These are phyloP conservation scores for Climacium dendroides DNA, from an alignment of 225 moss, liverwort and hornwort genomes.

Conservation along the genomic window DNA sequence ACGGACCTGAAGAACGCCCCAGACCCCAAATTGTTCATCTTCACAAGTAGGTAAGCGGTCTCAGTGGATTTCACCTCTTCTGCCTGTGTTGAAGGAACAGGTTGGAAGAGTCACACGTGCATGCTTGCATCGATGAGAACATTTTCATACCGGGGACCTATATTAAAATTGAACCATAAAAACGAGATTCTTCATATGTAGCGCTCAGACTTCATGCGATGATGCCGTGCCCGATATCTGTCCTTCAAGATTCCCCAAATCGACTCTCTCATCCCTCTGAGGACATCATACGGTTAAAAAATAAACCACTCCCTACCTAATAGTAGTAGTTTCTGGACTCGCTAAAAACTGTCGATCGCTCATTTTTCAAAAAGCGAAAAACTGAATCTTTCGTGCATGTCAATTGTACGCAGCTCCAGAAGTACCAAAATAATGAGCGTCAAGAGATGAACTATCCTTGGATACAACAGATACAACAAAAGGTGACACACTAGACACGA, in stretches of 20 bases:
- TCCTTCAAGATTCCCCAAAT: neutral
- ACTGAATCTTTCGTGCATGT: neutral
- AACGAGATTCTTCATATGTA: neutral
- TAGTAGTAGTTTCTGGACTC: neutral
- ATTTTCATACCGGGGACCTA: neutral
- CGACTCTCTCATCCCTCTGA: neutral
- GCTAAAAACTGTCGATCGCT: neutral
- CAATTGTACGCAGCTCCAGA: neutral
- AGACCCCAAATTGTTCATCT: neutral
- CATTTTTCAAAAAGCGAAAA: neutral
- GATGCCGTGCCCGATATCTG: neutral
- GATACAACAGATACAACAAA: neutral
- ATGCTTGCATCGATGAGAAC: neutral
- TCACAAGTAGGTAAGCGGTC: neutral
- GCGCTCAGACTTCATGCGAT: neutral
- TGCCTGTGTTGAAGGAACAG: neutral
- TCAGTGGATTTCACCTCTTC: neutral
- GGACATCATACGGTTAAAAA: neutral
- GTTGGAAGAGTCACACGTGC: neutral
- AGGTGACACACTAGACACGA: neutral
- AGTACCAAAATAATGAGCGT: neutral
- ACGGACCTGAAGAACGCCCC: neutral
- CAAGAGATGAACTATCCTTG: neutral
- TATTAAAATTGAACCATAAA: neutral
- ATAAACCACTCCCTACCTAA: neutral